Base-by-base conservation (phyloP, 2,329 filamentous ascomycete genomes). In the Blastomyces gilchristii region DNA sequence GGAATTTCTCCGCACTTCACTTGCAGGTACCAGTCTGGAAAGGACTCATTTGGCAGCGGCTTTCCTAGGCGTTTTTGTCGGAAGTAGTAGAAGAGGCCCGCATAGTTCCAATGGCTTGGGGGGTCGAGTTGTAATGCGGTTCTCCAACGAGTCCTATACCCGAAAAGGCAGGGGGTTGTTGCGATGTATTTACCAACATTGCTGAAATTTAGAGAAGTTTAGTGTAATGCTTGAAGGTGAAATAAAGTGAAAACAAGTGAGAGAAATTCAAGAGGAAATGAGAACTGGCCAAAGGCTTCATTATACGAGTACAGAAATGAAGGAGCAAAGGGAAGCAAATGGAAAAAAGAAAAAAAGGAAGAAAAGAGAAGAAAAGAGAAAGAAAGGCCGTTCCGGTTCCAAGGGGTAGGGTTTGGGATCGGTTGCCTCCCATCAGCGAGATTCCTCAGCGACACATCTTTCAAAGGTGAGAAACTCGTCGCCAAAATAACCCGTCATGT, bases 401-500 rank as follows among this genome's bases (percentile, higher is more conserved):
- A 50, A 28, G 2, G 12, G 22, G 22, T 28, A 22, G 22, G 12
- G 25, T 25, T 50, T 16, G 8, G 25, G 25, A 37, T n/a, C 22
- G 1, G 43, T 50, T 49, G 14, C 14, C 9, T 60, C n/a, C 31
- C 12, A 16, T 61, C 34, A 50, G 14, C 28, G n/a, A 18, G 59
- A 41, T 39, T 53, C 45, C 28, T 52, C 31, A 41, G 37, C 45
- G n/a, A 53, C 1, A 37, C 28, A 52, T 34, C 47, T 52, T 53
- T 61, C 59, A 47, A 61, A 53, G 31, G 59, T 14, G 31, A 52
- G 59, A 60, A 53, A 62, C 56, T 65, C 64, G n/a, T 57, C 61
- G 45, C 64, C 65, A 60, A 67, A 62, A 6, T 50, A 39, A 1
- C 76, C 76, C 50, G 71, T 71, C 7, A 72, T 70, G 66, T 78